phyloP scores from a whole-genome alignment of 2,329 filamentous ascomycete species.

The Ascochyta koolunga region DNA sequence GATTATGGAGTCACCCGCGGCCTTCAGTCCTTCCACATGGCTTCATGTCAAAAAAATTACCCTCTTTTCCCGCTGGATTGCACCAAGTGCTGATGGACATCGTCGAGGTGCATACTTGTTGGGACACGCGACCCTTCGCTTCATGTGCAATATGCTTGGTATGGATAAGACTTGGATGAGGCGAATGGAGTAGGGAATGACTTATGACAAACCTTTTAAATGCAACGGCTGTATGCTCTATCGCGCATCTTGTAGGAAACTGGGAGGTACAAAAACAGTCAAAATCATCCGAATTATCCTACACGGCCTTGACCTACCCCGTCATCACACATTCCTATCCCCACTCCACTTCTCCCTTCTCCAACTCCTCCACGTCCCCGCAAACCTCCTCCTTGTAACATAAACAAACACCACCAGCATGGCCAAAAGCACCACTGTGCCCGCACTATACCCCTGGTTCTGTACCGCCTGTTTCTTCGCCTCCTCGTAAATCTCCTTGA shows the following conservation, averaged over 20 bases:
- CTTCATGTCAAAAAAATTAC: background rate
- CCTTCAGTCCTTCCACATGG: background rate
- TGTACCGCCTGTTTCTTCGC: constrained; percentile 27
- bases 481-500: constrained; percentile 30
- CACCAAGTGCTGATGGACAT: background rate
- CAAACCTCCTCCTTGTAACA: constrained; percentile 32
- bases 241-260: constrained; percentile 6
- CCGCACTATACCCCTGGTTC: constrained; percentile 23
- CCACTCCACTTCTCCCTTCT: constrained; percentile 15
- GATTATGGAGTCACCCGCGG: constrained; percentile 3
- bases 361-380: constrained; percentile 31
- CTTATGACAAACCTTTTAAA: constrained; percentile 3
- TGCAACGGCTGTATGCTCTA: constrained; percentile 3
- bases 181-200: background rate
- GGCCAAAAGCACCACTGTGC: constrained; percentile 20
- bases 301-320: background rate
- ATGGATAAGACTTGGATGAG: background rate
- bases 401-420: constrained; percentile 28
- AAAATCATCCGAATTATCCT: background rate
- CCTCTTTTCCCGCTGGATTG: background rate
- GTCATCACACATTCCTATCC: constrained; percentile 11
- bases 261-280: constrained; percentile 6
- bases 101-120: background rate
- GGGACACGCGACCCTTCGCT: constrained; percentile 2
- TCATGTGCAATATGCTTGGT: constrained; percentile 13